A percentile compares a stretch with the other conserved stretches of the same genome.
Conservation (phyloP, 208 protist species). For the Strigomonas culicis region DNA sequence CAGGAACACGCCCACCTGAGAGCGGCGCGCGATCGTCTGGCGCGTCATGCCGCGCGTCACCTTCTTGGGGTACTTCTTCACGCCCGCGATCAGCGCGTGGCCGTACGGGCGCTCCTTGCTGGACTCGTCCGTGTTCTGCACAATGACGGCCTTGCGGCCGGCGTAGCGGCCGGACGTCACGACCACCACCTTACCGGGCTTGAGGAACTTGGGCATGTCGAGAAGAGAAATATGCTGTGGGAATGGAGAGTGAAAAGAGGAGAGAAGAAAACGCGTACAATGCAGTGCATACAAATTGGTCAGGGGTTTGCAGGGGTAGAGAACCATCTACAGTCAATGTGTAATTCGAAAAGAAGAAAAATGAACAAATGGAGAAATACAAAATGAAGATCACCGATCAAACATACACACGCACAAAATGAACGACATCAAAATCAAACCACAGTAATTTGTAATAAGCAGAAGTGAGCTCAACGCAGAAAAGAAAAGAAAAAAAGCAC, state of each 20-base stretch:
- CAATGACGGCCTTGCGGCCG: constrained; percentile 97
- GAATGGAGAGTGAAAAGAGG: not conserved
- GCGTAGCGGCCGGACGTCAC: constrained; percentile 97
- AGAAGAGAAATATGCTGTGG: constrained; percentile 4
- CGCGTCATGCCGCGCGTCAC: constrained; percentile 94
- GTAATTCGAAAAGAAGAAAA: not conserved
- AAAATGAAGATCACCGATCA: not conserved
- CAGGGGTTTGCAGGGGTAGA: not conserved
- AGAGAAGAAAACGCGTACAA: not conserved
- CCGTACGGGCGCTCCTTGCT: constrained; percentile 94
- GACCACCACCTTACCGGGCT: constrained; percentile 98
- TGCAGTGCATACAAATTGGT: not conserved
- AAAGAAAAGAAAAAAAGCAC: not conserved
- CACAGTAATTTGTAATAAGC: no score
- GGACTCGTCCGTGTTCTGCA: constrained; percentile 91
- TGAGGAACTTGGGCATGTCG: constrained; percentile 92
- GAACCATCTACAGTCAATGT: not conserved
- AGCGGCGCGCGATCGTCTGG: constrained; percentile 91
- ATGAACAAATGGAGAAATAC: not conserved
- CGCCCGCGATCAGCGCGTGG: constrained; percentile 94
- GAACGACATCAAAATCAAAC: no score
- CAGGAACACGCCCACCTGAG: constrained; percentile 95
- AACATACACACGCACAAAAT: no score
- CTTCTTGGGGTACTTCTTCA: constrained; percentile 95
- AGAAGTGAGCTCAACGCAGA: not conserved